A percentile compares a stretch with the other conserved stretches of the same genome.
Conservation (phyloP, 2,329 filamentous ascomycete genomes). For the Penicillium verrucosum region DNA sequence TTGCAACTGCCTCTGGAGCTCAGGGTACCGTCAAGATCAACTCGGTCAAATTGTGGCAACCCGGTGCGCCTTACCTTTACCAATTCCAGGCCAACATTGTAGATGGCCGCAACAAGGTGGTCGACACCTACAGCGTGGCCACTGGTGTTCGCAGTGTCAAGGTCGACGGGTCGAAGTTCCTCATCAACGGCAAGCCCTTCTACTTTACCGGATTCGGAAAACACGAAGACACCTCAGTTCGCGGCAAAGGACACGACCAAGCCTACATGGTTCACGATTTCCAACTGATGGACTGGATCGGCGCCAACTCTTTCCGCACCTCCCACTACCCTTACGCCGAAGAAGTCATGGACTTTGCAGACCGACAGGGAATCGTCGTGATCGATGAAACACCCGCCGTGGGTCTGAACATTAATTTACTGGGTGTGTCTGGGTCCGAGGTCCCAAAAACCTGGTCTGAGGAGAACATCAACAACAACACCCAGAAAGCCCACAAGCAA, state of each 20-base stretch:
- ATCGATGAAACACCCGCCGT: too few relatives aligned
- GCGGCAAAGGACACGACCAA: conserved; percentile 30
- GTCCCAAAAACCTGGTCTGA: too few relatives aligned
- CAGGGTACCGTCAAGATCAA: conserved; percentile 14
- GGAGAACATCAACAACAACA: background rate
- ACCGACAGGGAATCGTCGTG: conserved; percentile 19
- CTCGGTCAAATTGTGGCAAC: conserved; percentile 26
- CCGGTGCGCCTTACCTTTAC: too few relatives aligned
- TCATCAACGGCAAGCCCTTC: conserved; percentile 29
- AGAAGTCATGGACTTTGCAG: conserved; percentile 30
- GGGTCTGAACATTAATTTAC: too few relatives aligned
- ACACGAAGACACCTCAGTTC: conserved; percentile 28
- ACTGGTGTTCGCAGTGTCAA: conserved; percentile 24
- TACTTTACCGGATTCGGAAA: conserved; percentile 33
- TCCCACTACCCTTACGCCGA: conserved; percentile 33
- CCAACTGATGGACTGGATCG: conserved; percentile 29
- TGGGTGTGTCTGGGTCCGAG: too few relatives aligned
- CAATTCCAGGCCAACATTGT: conserved; percentile 6
- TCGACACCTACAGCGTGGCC: conserved; percentile 23
- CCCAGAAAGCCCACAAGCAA: conserved; percentile 18
- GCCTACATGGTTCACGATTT: conserved; percentile 35
- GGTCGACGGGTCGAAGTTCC: conserved; percentile 20
- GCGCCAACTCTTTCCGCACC: conserved; percentile 34
- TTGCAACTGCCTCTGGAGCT: background rate
- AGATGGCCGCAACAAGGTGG: background rate